phyloP scores from a whole-genome alignment of 306 rosid genomes.

The Sesbania bispinosa region DNA sequence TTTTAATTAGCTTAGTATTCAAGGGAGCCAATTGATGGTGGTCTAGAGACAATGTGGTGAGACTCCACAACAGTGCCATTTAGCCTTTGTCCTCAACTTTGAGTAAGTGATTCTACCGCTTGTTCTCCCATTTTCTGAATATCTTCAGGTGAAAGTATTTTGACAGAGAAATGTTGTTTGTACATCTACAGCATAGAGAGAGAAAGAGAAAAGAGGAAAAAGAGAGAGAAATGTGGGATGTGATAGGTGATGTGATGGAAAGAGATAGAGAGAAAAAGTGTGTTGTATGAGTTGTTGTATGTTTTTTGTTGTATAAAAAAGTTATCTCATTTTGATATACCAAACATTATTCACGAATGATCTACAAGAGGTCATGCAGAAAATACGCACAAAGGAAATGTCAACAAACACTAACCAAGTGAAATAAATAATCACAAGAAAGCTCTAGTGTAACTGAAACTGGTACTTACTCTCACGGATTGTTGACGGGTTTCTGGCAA shows the following conservation, averaged over 20 bases:
- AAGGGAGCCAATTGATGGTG: constrained; percentile 58
- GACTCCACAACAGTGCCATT: constrained; percentile 41
- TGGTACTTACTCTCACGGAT: constrained; percentile 88
- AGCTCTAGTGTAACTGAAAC: not conserved
- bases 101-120: constrained; percentile 55
- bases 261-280: too few relatives aligned
- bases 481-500: constrained; percentile 96
- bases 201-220: too few relatives aligned
- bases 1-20: constrained; percentile 41
- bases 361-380: constrained; percentile 43
- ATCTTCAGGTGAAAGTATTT: constrained; percentile 82
- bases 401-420: constrained; percentile 13
- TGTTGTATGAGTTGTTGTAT: too few relatives aligned
- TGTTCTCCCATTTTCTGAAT: constrained; percentile 78
- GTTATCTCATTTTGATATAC: too few relatives aligned
- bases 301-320: too few relatives aligned
- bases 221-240: too few relatives aligned
- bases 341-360: constrained; percentile 80
- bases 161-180: too few relatives aligned
- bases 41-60: constrained; percentile 52
- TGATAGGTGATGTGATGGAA: too few relatives aligned
- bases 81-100: constrained; percentile 54
- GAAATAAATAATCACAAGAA: not conserved
- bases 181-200: too few relatives aligned
- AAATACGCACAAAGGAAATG: constrained; percentile 9